Percentiles rank a stretch among this genome's conserved stretches.
Conservation (phyloP, 2,329 filamentous ascomycete species). For the Pseudocercospora pini-densiflorae region DNA sequence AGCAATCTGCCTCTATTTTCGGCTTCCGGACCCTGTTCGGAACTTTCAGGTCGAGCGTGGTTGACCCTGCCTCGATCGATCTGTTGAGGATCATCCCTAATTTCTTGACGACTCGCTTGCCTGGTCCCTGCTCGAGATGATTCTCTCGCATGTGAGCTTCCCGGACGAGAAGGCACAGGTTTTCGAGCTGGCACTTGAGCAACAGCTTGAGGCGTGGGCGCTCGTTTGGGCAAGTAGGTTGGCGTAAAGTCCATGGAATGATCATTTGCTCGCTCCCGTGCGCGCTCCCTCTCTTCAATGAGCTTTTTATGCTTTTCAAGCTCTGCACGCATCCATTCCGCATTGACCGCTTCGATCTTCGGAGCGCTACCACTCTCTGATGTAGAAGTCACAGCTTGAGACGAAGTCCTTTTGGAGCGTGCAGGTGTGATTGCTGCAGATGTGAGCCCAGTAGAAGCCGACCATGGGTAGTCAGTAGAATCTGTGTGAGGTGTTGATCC, state of each 20-base stretch:
- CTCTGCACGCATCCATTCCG: slow-evolving; percentile 51
- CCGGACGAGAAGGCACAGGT: slow-evolving; percentile 30
- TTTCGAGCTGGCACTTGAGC: slow-evolving; percentile 32
- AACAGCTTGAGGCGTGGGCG: slow-evolving; percentile 16
- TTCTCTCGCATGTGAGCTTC: slow-evolving; percentile 22
- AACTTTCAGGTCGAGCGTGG: slow-evolving; percentile 15
- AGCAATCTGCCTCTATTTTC: slow-evolving; percentile 22
- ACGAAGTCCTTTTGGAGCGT: slow-evolving; percentile 48
- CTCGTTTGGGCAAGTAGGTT: not conserved
- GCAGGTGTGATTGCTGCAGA: slow-evolving; percentile 48
- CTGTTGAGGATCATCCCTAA: slow-evolving; percentile 9
- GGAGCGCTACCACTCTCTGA: slow-evolving; percentile 36
- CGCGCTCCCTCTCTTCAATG: slow-evolving; percentile 27
- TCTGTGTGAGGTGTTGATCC: slow-evolving; percentile 49
- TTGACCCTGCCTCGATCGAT: slow-evolving; percentile 17
- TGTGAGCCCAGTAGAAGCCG: slow-evolving; percentile 48
- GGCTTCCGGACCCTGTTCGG: slow-evolving; percentile 6
- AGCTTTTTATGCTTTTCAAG: slow-evolving; percentile 44
- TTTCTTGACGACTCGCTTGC: slow-evolving; percentile 8
- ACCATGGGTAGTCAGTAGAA: slow-evolving; percentile 46
- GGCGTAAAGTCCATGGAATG: slow-evolving; percentile 14
- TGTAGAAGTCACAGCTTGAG: slow-evolving; percentile 36
- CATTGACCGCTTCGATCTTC: slow-evolving; percentile 44
- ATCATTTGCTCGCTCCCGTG: slow-evolving; percentile 13
- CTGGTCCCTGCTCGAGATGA: slow-evolving; percentile 15